phyloP scores from a whole-genome alignment of 75 land plant genomes.

The Pinus tabuliformis region DNA sequence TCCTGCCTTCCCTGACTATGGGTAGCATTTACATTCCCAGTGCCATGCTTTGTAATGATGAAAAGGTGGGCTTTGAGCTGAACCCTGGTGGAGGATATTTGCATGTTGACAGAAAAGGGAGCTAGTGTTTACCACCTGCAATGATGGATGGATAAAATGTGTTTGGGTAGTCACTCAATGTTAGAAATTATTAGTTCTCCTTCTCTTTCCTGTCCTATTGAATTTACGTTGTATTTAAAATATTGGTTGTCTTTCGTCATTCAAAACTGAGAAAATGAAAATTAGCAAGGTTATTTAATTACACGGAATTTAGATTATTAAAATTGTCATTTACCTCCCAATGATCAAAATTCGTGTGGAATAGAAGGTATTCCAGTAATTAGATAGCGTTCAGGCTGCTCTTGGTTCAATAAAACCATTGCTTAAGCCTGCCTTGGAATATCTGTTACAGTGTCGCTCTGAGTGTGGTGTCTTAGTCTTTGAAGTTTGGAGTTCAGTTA shows the following conservation, averaged over 20 bases:
- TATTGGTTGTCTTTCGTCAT: neutral
- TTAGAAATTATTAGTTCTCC: too few species aligned
- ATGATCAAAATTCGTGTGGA: slow-evolving; percentile 91
- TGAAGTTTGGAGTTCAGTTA: slow-evolving; percentile 90
- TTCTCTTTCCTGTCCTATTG: too few species aligned
- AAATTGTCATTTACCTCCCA: slow-evolving; percentile 59
- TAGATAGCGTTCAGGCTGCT: slow-evolving; percentile 92
- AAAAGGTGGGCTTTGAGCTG: too few species aligned
- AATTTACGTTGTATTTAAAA: too few species aligned
- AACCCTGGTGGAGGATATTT: too few species aligned
- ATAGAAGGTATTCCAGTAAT: slow-evolving; percentile 86
- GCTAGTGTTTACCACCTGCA: too few species aligned
- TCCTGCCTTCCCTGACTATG: too few species aligned
- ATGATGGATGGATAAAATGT: too few species aligned
- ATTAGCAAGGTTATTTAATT: neutral
- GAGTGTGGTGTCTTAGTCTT: slow-evolving; percentile 31
- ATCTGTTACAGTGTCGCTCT: slow-evolving; percentile 83
- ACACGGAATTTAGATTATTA: neutral
- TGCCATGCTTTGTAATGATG: too few species aligned
- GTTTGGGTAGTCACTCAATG: too few species aligned
- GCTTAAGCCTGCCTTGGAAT: slow-evolving; percentile 93
- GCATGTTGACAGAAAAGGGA: too few species aligned
- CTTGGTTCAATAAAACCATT: slow-evolving; percentile 99
- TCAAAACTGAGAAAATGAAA: neutral
- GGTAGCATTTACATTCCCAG: too few species aligned